Percentiles rank a stretch among this genome's conserved stretches.
These are phyloP conservation scores for Rugonectria rugulosa DNA, from an alignment of 2,329 filamentous ascomycete genomes.

Conservation along the genomic window DNA sequence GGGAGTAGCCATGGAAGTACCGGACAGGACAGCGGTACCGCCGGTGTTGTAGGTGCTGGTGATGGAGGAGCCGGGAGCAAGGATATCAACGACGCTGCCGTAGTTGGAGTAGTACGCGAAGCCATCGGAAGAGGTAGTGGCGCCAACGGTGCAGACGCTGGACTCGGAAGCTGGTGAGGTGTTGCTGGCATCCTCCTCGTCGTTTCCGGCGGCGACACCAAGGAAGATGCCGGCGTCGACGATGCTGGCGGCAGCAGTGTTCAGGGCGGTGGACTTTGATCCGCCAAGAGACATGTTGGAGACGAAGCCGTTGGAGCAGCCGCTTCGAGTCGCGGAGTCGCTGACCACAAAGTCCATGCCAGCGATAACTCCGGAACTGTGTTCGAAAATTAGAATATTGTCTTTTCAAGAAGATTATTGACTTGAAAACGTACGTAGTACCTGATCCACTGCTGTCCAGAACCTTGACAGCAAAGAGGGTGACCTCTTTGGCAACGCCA, in stretches of 20 bases:
- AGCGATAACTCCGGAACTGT: constrained; percentile 52
- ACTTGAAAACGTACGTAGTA: constrained; percentile 31
- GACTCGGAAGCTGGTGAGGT: constrained; percentile 58
- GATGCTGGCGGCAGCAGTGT: constrained; percentile 57
- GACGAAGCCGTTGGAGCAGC: constrained; percentile 55
- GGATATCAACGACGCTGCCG: constrained; percentile 57
- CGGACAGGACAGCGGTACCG: constrained; percentile 51
- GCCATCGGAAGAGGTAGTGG: constrained; percentile 50
- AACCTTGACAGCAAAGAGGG: constrained; percentile 56
- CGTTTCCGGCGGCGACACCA: constrained; percentile 65
- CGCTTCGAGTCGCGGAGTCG: constrained; percentile 43
- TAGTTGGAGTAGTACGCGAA: constrained; percentile 61
- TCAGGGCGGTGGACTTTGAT: constrained; percentile 53
- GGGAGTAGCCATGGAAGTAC: constrained; percentile 55
- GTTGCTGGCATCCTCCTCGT: constrained; percentile 50
- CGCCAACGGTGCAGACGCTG: constrained; percentile 61
- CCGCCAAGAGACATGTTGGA: constrained; percentile 67
- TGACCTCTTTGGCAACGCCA: constrained; percentile 53
- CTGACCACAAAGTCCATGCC: constrained; percentile 54
- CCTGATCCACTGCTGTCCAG: constrained; percentile 46
- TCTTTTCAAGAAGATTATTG: background rate
- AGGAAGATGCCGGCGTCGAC: constrained; percentile 58
- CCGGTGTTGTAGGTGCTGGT: constrained; percentile 59
- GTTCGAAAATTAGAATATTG: background rate
- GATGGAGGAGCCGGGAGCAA: constrained; percentile 57